Base-by-base conservation (phyloP, 257 asterid species). In the Paulownia fortunei region DNA sequence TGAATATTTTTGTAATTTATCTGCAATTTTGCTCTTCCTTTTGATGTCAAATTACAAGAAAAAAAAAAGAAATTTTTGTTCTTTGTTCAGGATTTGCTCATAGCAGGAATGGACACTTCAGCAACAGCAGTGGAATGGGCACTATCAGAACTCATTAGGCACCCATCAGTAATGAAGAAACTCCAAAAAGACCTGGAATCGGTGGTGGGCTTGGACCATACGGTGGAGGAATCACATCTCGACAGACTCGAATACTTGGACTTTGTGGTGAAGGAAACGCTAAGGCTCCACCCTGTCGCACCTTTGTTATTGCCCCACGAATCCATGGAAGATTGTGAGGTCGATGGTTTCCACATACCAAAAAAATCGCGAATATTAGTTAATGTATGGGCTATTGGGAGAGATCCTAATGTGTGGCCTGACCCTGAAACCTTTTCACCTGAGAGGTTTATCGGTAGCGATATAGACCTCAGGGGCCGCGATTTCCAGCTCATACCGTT, bases 91-190 rank as follows among this genome's bases (percentile, higher is more conserved):
- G 87, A 85, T 46, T 11, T 85, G 83, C 19, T 85, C 0, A 3
- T 80, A 15, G 82, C 84, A 18, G 84, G 83, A 51, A 74, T 67
- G 61, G 89, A 85, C 39, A 85, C 85, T 2, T 69, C 85, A 26
- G 42, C 87, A 3, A 6, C 85, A 0, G 44, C 77, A 15, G 30
- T 69, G 0, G 87, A 82, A 15, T 82, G 88, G 86, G 61, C 80
- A 0, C 10, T 85, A 8, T 76, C 83, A 0, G 86, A 82, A 61
- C 87, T 85, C 34, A 37, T 86, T 0, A 69, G 51, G 47, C 79
- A 86, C 27, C 89, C 88, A 0, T 0, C 32, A 18, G 61, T 54
- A 8, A 79, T 85, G 83, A 76, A 79, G 60, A 84, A 72, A 8
- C 74, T 82, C 12, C 86, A 82, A n/a, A 46, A 79, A 9, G 86